Percentiles rank a stretch among this genome's conserved stretches.
Conservation (phyloP, 2,329 filamentous ascomycete species). For the Shiraia bambusicola region DNA sequence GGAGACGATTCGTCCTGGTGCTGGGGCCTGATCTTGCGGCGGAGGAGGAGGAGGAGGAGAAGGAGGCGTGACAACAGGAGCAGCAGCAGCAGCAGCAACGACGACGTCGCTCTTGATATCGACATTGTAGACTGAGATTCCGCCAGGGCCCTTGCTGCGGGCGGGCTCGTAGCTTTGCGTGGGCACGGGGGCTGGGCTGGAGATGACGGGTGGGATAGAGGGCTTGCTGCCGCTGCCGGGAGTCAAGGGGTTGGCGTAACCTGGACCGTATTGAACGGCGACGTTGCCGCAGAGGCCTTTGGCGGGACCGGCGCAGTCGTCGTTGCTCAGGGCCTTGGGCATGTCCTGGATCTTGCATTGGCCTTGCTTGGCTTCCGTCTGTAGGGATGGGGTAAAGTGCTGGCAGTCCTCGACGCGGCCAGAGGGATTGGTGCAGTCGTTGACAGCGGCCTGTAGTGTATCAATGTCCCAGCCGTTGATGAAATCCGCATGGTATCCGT, state of each 20-base stretch:
- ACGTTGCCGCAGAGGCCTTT: constrained; percentile 66
- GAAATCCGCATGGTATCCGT: constrained; percentile 73
- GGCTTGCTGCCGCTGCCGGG: constrained; percentile 23
- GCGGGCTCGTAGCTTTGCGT: constrained; percentile 40
- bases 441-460: constrained; percentile 66
- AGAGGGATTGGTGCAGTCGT: constrained; percentile 70
- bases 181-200: constrained; percentile 29
- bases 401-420: constrained; percentile 73
- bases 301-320: constrained; percentile 61
- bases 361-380: constrained; percentile 56
- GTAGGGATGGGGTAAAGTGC: constrained; percentile 62
- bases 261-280: constrained; percentile 51
- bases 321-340: constrained; percentile 57
- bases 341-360: constrained; percentile 64
- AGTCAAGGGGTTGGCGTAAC: constrained; percentile 39
- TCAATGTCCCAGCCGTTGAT: constrained; percentile 68
- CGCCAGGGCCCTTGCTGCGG: constrained; percentile 31
- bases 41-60: constrained; percentile 8
- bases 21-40: too few relatives aligned
- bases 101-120: constrained; percentile 12
- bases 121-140: constrained; percentile 37
- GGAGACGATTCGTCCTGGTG: constrained; percentile 30
- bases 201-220: constrained; percentile 22
- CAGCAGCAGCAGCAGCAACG: constrained; percentile 6
- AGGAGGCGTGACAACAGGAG: constrained; percentile 16